Conservation (phyloP, 83 land plant genomes). For the Thuja plicata region DNA sequence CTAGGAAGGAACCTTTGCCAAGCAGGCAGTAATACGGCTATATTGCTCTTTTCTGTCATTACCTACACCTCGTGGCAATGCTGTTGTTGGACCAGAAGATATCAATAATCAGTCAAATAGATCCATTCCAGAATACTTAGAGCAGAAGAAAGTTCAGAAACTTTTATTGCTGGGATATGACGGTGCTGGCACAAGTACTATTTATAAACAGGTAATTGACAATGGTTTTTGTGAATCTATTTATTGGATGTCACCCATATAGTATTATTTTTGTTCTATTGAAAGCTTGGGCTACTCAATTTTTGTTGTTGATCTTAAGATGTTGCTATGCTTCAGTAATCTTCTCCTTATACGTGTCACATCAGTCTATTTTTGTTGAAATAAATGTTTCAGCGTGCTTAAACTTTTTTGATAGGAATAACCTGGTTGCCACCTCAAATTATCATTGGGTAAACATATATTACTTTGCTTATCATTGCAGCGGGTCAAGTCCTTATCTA, state of each 20-base stretch:
- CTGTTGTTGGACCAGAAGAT: slow-evolving; percentile 23
- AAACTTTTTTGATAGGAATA: background rate
- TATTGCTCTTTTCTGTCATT: slow-evolving; percentile 73
- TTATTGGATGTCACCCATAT: background rate
- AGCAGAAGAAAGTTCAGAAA: slow-evolving; percentile 51
- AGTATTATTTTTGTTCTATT: background rate
- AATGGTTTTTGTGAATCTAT: background rate
- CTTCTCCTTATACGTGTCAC: background rate
- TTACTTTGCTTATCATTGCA: background rate
- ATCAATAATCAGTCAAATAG: slow-evolving; percentile 25
- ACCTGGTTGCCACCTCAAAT: background rate
- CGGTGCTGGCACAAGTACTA: slow-evolving; percentile 86
- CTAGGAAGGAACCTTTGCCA: slow-evolving; percentile 12
- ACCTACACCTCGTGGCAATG: slow-evolving; percentile 57
- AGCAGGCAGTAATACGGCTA: slow-evolving; percentile 64
- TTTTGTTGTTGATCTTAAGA: background rate
- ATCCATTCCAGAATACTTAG: slow-evolving; percentile 62
- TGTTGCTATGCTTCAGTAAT: background rate
- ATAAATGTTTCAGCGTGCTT: background rate
- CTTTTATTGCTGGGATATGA: slow-evolving; percentile 74
- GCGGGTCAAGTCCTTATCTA: background rate
- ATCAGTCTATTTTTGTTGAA: background rate
- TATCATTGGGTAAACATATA: background rate
- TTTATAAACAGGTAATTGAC: slow-evolving; percentile 86
- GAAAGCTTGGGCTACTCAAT: background rate